Evolutionary conservation across 495 filamentous ascomycete species (phyloP), one percentile per base, ranked within the genome.

Genomic region (Astrothelium subdiscretum): DNA sequence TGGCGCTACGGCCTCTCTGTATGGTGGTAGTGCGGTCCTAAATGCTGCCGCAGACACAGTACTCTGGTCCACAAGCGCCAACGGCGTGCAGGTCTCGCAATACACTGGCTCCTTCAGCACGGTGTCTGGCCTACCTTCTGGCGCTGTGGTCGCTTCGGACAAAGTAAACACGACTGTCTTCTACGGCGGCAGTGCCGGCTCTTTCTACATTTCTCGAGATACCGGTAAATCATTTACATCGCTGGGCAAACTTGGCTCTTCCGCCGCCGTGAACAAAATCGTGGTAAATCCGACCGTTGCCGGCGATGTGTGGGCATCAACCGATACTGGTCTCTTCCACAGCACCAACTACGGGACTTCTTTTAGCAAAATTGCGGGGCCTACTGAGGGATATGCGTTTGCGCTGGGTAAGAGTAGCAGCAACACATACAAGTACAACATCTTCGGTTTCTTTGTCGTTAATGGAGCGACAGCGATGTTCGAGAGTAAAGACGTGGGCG

Each of bases 301-400:
- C 0, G 82, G 82, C 32, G 78, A 82, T 62, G 69, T 85, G 20
- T 83, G 74, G 75, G 76, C 77, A 15, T 78, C 77, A 44, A 83
- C 80, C n/a, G 72, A 81, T 40, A 67, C 48, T 1, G 82, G 82
- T 29, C 69, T 85, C 57, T 82, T 80, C 74, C 76, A 77, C 62
- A 79, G 76, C 18, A 75, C 73, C 11, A 65, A 83, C 65, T 82
- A 67, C 32, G 82, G 82, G 15, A 63, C 62, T 8, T 76, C 74
- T 5, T 84, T 81, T 62, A 72, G 73, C 0, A 59, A 71, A 20
- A 69, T 76, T 6, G 66, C 72, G n/a, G 67, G 68, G 0, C 70
- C 65, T 31, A 68, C 77, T 5, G 76, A 65, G 35, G 74, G 74
- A 15, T 76, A 79, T 54, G 73, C 78, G 43, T 72, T 83, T 38